A percentile compares a stretch with the other conserved stretches of the same genome.
These are phyloP conservation scores for Cercospora sesami DNA, from an alignment of 2,329 filamentous ascomycete species.

Conservation along the genomic window DNA sequence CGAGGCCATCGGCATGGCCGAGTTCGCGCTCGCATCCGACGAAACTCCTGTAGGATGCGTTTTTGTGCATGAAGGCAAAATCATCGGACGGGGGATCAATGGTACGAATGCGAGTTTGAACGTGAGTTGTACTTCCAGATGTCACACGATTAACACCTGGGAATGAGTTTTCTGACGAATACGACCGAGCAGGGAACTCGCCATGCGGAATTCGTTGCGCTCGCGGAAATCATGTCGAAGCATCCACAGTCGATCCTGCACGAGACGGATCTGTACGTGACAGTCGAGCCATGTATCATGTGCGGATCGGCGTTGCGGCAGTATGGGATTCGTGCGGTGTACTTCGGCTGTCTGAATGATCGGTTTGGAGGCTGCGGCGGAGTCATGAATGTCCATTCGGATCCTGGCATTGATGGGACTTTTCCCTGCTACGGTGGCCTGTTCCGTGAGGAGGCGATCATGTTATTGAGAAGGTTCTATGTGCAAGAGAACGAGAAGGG, in stretches of 20 bases:
- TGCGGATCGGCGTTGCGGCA: conserved; percentile 91
- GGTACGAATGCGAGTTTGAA: conserved; percentile 87
- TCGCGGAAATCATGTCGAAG: conserved; percentile 64
- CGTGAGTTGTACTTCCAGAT: conserved; percentile 40
- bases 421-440: conserved; percentile 85
- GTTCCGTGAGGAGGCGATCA: conserved; percentile 89
- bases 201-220: conserved; percentile 91
- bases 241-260: conserved; percentile 68
- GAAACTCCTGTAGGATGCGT: conserved; percentile 98
- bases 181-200: conserved; percentile 67
- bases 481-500: conserved; percentile 96
- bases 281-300: conserved; percentile 98
- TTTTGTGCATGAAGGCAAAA: conserved; percentile 73
- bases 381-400: conserved; percentile 81
- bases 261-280: conserved; percentile 85
- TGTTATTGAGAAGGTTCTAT: conserved; percentile 88
- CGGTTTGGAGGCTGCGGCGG: conserved; percentile 95
- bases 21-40: conserved; percentile 77
- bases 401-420: conserved; percentile 70
- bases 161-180: neutral
- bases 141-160: neutral
- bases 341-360: conserved; percentile 94
- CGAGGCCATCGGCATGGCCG: conserved; percentile 84
- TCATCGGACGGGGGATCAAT: conserved; percentile 93
- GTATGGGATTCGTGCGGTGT: conserved; percentile 82